These are phyloP conservation scores for Podospora fimiseda DNA, from an alignment of 495 filamentous ascomycete genomes.

Conservation along the genomic window DNA sequence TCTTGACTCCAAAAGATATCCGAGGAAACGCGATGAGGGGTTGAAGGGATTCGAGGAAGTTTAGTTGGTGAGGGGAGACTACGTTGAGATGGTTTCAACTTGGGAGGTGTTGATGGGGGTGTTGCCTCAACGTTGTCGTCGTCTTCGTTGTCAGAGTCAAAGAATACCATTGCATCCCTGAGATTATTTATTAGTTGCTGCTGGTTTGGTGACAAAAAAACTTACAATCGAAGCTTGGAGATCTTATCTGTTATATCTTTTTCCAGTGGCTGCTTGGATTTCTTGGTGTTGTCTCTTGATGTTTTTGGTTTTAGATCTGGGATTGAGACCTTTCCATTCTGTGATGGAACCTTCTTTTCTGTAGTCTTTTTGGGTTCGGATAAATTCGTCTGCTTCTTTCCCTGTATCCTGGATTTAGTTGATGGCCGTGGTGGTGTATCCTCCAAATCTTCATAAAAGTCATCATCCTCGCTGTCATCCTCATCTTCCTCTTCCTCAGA, in stretches of 20 bases:
- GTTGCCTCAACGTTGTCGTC: not conserved
- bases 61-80: slow-evolving; percentile 35
- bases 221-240: slow-evolving; percentile 20
- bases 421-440: no score
- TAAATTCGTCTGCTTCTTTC: not conserved
- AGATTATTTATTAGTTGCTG: not conserved
- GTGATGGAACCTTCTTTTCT: not conserved
- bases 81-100: slow-evolving; percentile 14
- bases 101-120: slow-evolving; percentile 14
- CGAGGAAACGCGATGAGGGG: slow-evolving; percentile 55
- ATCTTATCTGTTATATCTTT: slow-evolving; percentile 21
- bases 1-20: slow-evolving; percentile 80
- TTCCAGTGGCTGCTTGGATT: not conserved
- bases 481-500: slow-evolving; percentile 13
- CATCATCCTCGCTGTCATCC: not conserved
- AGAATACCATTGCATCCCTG: slow-evolving; percentile 6
- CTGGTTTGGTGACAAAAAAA: not conserved
- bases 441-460: not conserved
- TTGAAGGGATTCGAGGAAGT: slow-evolving; percentile 29
- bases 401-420: no score
- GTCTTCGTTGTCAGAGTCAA: not conserved
- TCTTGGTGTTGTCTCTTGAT: not conserved
- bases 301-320: not conserved
- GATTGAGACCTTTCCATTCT: not conserved
- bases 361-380: not conserved